Evolutionary conservation across 2,329 filamentous ascomycete species (phyloP), one percentile per base, ranked within the genome.

Genomic region (Penicillium sp.): DNA sequence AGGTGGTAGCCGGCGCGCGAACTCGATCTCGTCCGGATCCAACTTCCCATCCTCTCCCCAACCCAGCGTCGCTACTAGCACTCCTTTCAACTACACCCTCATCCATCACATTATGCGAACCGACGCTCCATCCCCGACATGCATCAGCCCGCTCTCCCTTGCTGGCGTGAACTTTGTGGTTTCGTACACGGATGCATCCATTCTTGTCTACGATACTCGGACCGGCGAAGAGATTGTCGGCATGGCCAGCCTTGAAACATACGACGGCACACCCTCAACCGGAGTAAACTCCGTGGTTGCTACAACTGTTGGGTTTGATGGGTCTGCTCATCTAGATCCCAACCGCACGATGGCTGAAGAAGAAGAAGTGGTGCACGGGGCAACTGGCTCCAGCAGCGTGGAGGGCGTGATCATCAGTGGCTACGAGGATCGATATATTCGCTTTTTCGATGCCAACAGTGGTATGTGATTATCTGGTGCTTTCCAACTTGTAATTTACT

Each of bases 361-460:
- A 48, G 90, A 96, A 51, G 90, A 95, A 56, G 78, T 84, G 6
- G 83, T 89, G 1, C 88, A 88, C 36, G 91, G 91, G 1, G 91
- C 93, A 5, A 97, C 94, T 9, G 89, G 90, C 20, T 86, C 87
- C 7, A 88, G 86, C 50, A 89, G 89, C 27, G 86, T 96, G 1
- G 92, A 97, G 72, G 94, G 94, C 10, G 90, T 95, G 18, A 89
- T 99, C 52, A 97, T 99, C 59, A 95, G 90, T 55, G 94, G 94
- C 59, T 93, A 99, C 69, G 94, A 99, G 77, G 94, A 99, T 75
- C 87, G 90, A 63, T 97, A 91, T 67, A 91, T 99, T 63, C 84
- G 93, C 61, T 96, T 99, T 80, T 99, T 96, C 71, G 94, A 99
- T 79, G 94, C 94, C 57, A 97, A 99, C 69, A 96, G 91, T 75